Conservation (phyloP, 306 rosid genomes). For the Citrullus colocynthis region DNA sequence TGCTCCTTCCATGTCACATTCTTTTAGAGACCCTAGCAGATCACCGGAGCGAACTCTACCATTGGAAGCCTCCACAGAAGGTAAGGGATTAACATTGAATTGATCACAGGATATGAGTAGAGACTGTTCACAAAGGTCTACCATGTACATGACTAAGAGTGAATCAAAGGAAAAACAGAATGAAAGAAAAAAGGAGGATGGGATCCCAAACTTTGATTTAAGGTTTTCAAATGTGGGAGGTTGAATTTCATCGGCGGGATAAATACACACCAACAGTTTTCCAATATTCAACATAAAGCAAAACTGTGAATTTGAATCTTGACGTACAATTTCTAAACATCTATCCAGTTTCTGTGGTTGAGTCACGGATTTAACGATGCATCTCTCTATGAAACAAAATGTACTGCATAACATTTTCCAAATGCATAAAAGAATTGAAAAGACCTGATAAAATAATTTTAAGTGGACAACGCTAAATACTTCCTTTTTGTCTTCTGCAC, state of each 20-base stretch:
- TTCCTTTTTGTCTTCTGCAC: slow-evolving; percentile 17
- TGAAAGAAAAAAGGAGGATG: slow-evolving; percentile 29
- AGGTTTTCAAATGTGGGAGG: slow-evolving; percentile 33
- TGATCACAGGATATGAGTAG: slow-evolving; percentile 61
- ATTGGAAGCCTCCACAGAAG: slow-evolving; percentile 21
- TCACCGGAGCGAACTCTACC: slow-evolving; percentile 15
- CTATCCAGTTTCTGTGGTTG: slow-evolving; percentile 28
- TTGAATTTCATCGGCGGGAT: slow-evolving; percentile 34
- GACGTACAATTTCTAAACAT: slow-evolving; percentile 19
- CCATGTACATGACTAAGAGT: slow-evolving; percentile 29
- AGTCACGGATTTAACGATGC: slow-evolving; percentile 15
- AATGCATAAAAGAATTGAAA: slow-evolving; percentile 19
- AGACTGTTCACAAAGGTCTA: slow-evolving; percentile 48
- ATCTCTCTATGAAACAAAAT: slow-evolving; percentile 16
- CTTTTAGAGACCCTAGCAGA: slow-evolving; percentile 23
- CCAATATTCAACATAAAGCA: slow-evolving; percentile 52
- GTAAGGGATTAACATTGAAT: slow-evolving; percentile 37
- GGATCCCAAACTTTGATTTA: slow-evolving; percentile 38
- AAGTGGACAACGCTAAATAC: background rate
- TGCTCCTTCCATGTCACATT: slow-evolving; percentile 18
- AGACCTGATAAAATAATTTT: slow-evolving; percentile 24
- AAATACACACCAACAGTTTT: slow-evolving; percentile 33
- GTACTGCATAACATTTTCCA: slow-evolving; percentile 35
- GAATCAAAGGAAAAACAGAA: slow-evolving; percentile 34
- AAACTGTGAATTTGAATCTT: slow-evolving; percentile 24